Evolutionary conservation across 192 early-diverging fungal genomes (phyloP).

Genomic region (Coemansia sp.): DNA sequence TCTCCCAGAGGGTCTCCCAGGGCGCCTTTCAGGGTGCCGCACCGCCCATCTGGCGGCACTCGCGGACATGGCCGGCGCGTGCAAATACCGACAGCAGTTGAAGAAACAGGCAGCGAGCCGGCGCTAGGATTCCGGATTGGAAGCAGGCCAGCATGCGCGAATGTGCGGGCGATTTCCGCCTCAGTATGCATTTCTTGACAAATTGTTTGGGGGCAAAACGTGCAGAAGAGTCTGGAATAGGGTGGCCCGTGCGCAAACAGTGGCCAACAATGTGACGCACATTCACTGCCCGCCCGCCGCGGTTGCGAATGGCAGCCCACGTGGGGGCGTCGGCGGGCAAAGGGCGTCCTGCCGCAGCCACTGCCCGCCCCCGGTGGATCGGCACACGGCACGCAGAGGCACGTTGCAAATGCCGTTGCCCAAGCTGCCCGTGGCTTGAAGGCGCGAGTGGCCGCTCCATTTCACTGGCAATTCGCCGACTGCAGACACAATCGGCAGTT

Average conservation of each 20-base stretch:
- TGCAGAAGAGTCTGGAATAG: neutral
- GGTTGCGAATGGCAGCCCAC: neutral
- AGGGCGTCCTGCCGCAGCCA: no score
- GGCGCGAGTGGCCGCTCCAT: neutral
- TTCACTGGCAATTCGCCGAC: no score
- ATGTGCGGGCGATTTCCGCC: neutral
- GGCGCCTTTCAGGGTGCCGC: neutral
- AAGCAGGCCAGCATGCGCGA: no score
- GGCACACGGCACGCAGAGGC: no score
- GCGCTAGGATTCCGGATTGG: no score
- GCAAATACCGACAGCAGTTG: no score
- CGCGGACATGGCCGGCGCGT: no score
- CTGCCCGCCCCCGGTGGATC: no score
- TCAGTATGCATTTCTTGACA: neutral
- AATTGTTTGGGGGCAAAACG: neutral
- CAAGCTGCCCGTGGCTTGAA: neutral
- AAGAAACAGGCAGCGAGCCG: no score
- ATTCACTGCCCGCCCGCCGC: neutral
- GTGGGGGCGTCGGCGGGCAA: no score
- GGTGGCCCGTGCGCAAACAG: slow-evolving; percentile 1
- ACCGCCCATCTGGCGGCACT: neutral
- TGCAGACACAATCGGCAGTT: no score
- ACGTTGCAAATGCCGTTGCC: no score
- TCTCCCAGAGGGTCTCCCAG: neutral
- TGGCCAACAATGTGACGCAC: neutral